phyloP scores from a whole-genome alignment of 1,139 yeast genomes.

The Magnusiomyces suaveolens region DNA sequence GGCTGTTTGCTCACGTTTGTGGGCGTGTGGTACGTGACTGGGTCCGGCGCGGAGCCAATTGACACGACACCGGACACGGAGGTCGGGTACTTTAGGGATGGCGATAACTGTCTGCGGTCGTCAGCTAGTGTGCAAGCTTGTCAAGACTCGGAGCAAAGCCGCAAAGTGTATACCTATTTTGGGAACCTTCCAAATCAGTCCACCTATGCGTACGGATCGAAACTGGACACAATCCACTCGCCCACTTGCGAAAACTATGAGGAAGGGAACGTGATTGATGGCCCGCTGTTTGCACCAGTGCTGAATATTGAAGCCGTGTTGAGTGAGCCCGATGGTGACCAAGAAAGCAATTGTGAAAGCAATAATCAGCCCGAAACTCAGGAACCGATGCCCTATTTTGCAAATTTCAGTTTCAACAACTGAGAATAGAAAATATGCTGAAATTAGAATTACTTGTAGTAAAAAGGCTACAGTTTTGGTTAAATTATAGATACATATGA shows the following conservation, averaged over 20 bases:
- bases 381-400: not conserved
- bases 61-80: too few relatives aligned
- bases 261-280: not conserved
- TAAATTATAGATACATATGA: too few relatives aligned
- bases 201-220: not conserved
- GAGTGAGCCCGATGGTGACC: not conserved
- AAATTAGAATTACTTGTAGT: too few relatives aligned
- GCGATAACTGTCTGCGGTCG: too few relatives aligned
- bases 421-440: too few relatives aligned
- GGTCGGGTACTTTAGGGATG: too few relatives aligned
- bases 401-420: not conserved
- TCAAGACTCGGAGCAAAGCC: too few relatives aligned
- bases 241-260: not conserved
- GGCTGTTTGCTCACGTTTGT: slow-evolving; percentile 34
- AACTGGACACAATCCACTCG: not conserved
- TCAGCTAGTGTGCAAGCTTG: too few relatives aligned
- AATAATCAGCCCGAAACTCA: too few relatives aligned
- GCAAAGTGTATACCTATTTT: too few relatives aligned
- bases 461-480: too few relatives aligned
- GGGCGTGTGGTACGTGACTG: slow-evolving; percentile 36
- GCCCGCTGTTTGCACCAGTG: not conserved
- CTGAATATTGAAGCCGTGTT: not conserved
- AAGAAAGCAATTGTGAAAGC: not conserved
- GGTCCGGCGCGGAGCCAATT: not conserved
- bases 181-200: too few relatives aligned